phyloP scores from a whole-genome alignment of 2,329 filamentous ascomycete species.

The Aspergillus aculeatus region DNA sequence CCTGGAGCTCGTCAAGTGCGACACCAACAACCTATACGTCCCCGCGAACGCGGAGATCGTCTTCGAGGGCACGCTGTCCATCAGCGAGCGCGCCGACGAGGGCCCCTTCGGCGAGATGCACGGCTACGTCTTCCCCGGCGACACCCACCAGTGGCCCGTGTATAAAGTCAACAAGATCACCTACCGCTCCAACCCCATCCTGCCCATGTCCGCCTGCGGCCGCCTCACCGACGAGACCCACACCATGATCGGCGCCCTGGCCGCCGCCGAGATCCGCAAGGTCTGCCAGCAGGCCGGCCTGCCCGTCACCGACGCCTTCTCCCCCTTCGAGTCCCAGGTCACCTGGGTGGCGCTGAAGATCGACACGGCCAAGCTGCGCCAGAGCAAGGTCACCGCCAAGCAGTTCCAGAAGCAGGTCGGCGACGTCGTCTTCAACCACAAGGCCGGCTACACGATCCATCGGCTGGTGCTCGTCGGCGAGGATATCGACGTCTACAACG shows the following conservation, averaged over 20 bases:
- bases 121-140: slow-evolving; percentile 17
- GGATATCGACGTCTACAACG: not conserved
- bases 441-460: not conserved
- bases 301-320: slow-evolving; percentile 19
- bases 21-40: slow-evolving; percentile 21
- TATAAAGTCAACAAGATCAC: slow-evolving; percentile 22
- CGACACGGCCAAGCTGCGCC: not conserved
- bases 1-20: slow-evolving; percentile 16
- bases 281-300: slow-evolving; percentile 17
- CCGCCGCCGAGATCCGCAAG: slow-evolving; percentile 19
- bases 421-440: not conserved
- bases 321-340: slow-evolving; percentile 20
- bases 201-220: slow-evolving; percentile 20
- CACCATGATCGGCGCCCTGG: slow-evolving; percentile 20
- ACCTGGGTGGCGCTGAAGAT: not conserved
- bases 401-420: not conserved
- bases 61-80: slow-evolving; percentile 20
- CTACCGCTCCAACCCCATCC: slow-evolving; percentile 15
- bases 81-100: slow-evolving; percentile 17
- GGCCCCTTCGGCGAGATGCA: slow-evolving; percentile 26
- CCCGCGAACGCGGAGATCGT: slow-evolving; percentile 23
- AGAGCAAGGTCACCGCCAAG: not conserved
- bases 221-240: slow-evolving; percentile 21
- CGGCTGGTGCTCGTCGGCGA: not conserved
- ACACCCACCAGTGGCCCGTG: slow-evolving; percentile 13